Base-by-base conservation (phyloP, 2,329 filamentous ascomycete species). In the Diplodia corticola region DNA sequence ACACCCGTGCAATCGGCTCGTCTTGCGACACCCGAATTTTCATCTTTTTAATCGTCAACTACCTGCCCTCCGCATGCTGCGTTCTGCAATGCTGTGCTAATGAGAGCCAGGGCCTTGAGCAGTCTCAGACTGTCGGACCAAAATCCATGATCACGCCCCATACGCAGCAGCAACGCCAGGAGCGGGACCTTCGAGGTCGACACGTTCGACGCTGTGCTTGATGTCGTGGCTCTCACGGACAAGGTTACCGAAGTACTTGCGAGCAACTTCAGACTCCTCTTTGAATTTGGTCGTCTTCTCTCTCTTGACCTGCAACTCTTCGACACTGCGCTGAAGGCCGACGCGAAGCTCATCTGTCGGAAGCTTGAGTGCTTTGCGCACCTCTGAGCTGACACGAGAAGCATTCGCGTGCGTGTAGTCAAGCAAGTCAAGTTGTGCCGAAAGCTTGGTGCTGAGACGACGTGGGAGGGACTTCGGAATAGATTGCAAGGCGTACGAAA, bases 401-500 rank as follows among this genome's bases (percentile, higher is more conserved):
- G 93, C 88, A 80, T 99, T 99, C 70, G 87, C 81, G 78, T 99
- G 95, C 1, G 95, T 91, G 75, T 98, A 99, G 80, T 99, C 95
- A 74, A 97, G 88, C 20, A 90, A 86, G 7, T 86, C 82, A 44
- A 99, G 88, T 73, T 93, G 91, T 35, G 87, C 82, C 2, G 92
- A 89, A 67, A 99, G 91, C 80, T 98, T 98, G 73, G 85, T 85
- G 49, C 90, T 90, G 5, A 99, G 86, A 12, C 93, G 92, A 63
- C 89, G 90, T 1, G 95, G 95, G 0, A 99, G 87, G 0, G 94
- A 95, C 64, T 90, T 87, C 22, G 95, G 95, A 69, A 99, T 96
- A 69, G 94, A 91, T 67, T 89, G 88, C 26, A 99, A 81, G 66
- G 96, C 83, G 77, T 96, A 98, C 68, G 89, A 89, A 3, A 90